Evolutionary conservation across 768 basidiomycete genomes (phyloP), one percentile per base, ranked within the genome.

Genomic region (Leccinum pellstonianum): DNA sequence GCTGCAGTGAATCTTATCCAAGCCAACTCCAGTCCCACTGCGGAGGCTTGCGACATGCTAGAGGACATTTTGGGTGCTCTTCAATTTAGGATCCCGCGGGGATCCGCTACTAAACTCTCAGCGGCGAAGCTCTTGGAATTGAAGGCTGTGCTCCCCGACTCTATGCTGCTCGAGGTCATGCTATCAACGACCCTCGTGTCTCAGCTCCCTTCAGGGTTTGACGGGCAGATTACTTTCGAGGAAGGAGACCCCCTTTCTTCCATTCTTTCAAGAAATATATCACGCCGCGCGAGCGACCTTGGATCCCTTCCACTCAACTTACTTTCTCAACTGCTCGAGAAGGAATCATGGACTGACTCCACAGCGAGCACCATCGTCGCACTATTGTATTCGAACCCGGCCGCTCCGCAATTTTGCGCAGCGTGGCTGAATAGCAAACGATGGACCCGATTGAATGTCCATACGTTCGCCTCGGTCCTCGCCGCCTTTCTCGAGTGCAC

Each of bases 401-500:
- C 74, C 47, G 63, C 71, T 38, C 49, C 57, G 8, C 62, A 66
- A 5, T 55, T 62, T 3, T 76, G 79, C 49, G 52, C 62, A 2
- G 63, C 72, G 0, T 86, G 86, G 85, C 60, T 85, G 5, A 63
- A 69, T 7, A 62, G 29, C 38, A 37, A 52, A 33, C 35, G 31
- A 19, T 71, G 71, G 66, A 10, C 48, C 21, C 57, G 65, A 5
- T 29, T 62, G 4, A 15, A 37, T 15, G 37, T 68, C 3, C 65
- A 73, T 11, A 66, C 74, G 29, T 67, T 83, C 15, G 68, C 79
- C 21, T 65, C 71, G 0, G 75, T 81, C 9, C 50, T 86, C 6
- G 72, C 77, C 52, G 79, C 82, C 6, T 79, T 82, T 55, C 68
- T 86, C n/a, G 83, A 86, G 25, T 66, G 72, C 31, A 62, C 60